Percentiles rank a stretch among this genome's conserved stretches.
These are phyloP conservation scores for Ajuga chamaepitys DNA, from an alignment of 257 asterid species.

Conservation along the genomic window DNA sequence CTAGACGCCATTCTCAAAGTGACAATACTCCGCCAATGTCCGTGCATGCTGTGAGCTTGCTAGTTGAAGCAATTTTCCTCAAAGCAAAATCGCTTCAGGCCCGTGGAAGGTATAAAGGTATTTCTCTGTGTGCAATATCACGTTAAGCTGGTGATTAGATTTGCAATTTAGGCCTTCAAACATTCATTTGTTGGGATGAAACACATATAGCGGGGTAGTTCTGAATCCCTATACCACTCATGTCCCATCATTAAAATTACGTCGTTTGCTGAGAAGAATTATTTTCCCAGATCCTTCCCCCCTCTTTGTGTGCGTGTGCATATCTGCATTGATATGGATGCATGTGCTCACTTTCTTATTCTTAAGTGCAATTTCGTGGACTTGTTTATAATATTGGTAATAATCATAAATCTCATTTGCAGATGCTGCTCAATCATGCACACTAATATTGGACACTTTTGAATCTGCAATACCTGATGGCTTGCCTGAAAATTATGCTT, in stretches of 20 bases:
- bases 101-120: slow-evolving; percentile 81
- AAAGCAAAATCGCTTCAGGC: slow-evolving; percentile 80
- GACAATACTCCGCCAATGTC: slow-evolving; percentile 69
- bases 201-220: no score
- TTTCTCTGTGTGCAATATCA: no score
- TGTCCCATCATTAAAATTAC: no score
- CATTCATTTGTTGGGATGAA: no score
- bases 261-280: no score
- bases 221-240: no score
- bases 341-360: neutral
- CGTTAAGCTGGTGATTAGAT: no score
- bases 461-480: slow-evolving; percentile 77
- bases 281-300: neutral
- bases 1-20: slow-evolving; percentile 69
- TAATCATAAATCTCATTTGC: slow-evolving; percentile 24
- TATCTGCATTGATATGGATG: neutral
- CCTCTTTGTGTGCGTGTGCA: neutral
- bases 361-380: neutral
- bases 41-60: slow-evolving; percentile 87
- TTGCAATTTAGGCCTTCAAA: no score
- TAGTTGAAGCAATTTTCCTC: slow-evolving; percentile 78
- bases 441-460: slow-evolving; percentile 64
- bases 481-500: slow-evolving; percentile 47
- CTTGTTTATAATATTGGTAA: neutral
- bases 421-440: slow-evolving; percentile 90